phyloP scores from a whole-genome alignment of 2,329 filamentous ascomycete species.

The Thermomyces lanuginosus region DNA sequence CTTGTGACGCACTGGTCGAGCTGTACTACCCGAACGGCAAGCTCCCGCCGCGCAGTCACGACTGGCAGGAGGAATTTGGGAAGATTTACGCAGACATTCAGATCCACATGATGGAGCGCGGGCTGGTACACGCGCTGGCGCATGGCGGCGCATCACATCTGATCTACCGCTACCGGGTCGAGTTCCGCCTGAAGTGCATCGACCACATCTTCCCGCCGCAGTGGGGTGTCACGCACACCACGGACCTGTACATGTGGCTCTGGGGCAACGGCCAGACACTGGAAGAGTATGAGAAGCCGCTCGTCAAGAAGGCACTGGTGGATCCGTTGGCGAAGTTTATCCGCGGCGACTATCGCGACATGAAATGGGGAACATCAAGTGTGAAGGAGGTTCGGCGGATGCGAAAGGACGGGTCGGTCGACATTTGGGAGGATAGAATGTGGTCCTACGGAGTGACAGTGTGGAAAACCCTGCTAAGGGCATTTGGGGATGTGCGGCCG shows the following conservation, averaged over 20 bases:
- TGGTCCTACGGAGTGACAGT: slow-evolving; percentile 33
- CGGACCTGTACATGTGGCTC: slow-evolving; percentile 40
- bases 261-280: slow-evolving; percentile 34
- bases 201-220: slow-evolving; percentile 26
- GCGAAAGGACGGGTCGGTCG: slow-evolving; percentile 30
- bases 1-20: slow-evolving; percentile 28
- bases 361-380: slow-evolving; percentile 14
- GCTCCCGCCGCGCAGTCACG: slow-evolving; percentile 23
- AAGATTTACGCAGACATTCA: slow-evolving; percentile 41
- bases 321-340: slow-evolving; percentile 17
- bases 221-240: slow-evolving; percentile 40
- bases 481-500: too few relatives aligned
- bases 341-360: slow-evolving; percentile 7
- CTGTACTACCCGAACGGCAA: slow-evolving; percentile 28
- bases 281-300: slow-evolving; percentile 27
- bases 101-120: slow-evolving; percentile 37
- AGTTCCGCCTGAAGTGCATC: slow-evolving; percentile 36
- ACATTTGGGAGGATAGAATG: slow-evolving; percentile 30
- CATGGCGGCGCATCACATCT: slow-evolving; percentile 29
- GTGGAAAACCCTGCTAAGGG: slow-evolving; percentile 25
- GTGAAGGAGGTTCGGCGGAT: slow-evolving; percentile 29
- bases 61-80: slow-evolving; percentile 39
- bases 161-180: slow-evolving; percentile 37
- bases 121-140: slow-evolving; percentile 32
- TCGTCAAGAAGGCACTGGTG: slow-evolving; percentile 18